Evolutionary conservation across 805 yeast genomes (phyloP), one percentile per base, ranked within the genome.

Genomic region (Yamadazyma olivae): DNA sequence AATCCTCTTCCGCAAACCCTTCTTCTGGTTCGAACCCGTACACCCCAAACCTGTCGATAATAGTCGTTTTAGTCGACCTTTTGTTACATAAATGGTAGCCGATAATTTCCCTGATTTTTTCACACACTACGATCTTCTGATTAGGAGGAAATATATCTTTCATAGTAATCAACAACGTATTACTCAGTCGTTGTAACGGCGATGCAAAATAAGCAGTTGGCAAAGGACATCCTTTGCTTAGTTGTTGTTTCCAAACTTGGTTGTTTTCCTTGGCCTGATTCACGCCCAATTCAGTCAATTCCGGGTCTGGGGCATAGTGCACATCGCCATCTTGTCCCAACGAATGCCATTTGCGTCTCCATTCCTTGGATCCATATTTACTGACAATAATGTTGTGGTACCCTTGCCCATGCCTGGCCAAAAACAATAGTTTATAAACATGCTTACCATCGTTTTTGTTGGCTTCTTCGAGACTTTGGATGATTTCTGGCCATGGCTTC

Each of bases 371-470:
- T 14, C 40, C 26, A 48, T 78, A 79, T 41, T 73, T 67, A 18
- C 54, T 58, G 12, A 78, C 76, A 3, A 75, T 70, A 23, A 65
- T 60, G 48, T 81, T 81, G 43, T 81, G 89, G 50, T 59, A 75
- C 0, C 88, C 88, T 53, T 81, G 84, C 7, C 87, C 88, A 47
- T 81, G 88, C 49, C 88, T 64, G 4, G 83, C 81, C 36, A 76
- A 63, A 34, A 76, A 70, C 3, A 79, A 39, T 29, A 79, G 47
- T 51, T 65, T 75, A 17, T 38, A 30, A 18, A 35, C 27, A 6
- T 28, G 25, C 13, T 40, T 36, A 19, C 21, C 3, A 10, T 32
- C 22, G 35, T 29, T 17, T 6, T 17, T n/a, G 16, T 36, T 31
- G 38, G 18, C 70, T 29, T 14, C 46, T 38, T n/a, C 46, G 73